Base-by-base conservation (phyloP, 2,329 filamentous ascomycete genomes). In the Ceratocystis papillata region DNA sequence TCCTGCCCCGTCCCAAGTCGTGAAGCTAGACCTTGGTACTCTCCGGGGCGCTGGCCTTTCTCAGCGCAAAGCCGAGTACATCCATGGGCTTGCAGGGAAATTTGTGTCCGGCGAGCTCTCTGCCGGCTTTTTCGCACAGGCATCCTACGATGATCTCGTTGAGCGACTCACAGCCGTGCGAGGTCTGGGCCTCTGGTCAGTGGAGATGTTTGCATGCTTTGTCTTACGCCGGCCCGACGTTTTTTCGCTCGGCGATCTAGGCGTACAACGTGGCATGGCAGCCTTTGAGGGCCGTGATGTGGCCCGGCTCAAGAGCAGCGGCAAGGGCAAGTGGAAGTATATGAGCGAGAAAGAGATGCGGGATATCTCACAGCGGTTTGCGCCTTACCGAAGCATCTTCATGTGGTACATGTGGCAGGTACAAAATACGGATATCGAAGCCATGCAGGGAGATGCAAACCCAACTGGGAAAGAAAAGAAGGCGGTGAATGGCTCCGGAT, bases 341-440 rank as follows among this genome's bases (percentile, higher is more conserved):
- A 96, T 97, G 91, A 83, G 82, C 45, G 94, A 97, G 77, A 83
- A 85, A 73, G 94, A 97, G 68, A 97, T 99, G 94, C 74, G 87
- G 68, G 88, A 91, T 70, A 80, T 90, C 69, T 86, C 90, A 12
- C 88, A 87, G 67, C 84, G 80, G 73, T 99, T 96, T 75, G 81
- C 82, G 67, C 94, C 93, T 2, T 97, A 96, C 76, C 87, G 92
- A 73, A 94, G 87, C 71, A 74, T 96, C 55, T 96, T 96, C 72
- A 96, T 96, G 92, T 96, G 92, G 92, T 96, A 96, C 74, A 96
- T 96, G 89, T 96, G 93, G 92, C 80, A 87, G 67, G 85, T 93
- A 10, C 88, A 87, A 73, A 85, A 90, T 73, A 90, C 90, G 3
- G 88, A 95, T 74, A 77, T 92, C 30, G 84, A 80, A 69, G 81